A percentile compares a stretch with the other conserved stretches of the same genome.
Conservation (phyloP, 106 monocot genomes). For the Apostasia shenzhenica region DNA sequence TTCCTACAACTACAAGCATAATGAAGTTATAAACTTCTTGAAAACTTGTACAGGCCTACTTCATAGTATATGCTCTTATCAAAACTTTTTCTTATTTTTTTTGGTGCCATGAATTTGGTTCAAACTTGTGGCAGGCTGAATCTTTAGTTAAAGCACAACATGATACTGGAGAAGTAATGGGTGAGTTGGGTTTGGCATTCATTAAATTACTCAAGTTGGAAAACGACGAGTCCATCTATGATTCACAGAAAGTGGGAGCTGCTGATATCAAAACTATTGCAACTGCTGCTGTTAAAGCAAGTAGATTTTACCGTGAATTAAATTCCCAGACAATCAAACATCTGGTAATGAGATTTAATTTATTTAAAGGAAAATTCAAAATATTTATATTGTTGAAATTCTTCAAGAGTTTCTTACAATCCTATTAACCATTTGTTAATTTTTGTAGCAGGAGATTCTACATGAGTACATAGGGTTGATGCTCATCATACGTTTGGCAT, state of each 20-base stretch:
- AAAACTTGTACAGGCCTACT: background rate
- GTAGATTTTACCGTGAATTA: slow-evolving; percentile 77
- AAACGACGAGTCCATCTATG: slow-evolving; percentile 53
- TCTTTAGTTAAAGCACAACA: slow-evolving; percentile 86
- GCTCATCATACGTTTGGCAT: slow-evolving; percentile 72
- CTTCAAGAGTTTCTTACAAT: background rate
- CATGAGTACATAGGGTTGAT: slow-evolving; percentile 89
- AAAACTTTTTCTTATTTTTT: background rate
- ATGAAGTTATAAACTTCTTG: too few species aligned
- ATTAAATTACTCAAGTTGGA: slow-evolving; percentile 89
- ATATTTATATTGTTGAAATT: background rate
- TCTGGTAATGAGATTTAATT: slow-evolving; percentile 44
- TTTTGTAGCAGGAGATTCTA: slow-evolving; percentile 61
- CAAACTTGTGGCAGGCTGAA: slow-evolving; percentile 58
- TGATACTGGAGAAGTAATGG: slow-evolving; percentile 86
- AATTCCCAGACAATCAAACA: slow-evolving; percentile 83
- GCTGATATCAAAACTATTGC: slow-evolving; percentile 58
- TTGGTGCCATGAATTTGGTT: background rate
- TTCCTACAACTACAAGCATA: background rate
- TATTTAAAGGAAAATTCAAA: background rate
- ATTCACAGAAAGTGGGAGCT: slow-evolving; percentile 70
- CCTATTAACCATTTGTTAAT: background rate
- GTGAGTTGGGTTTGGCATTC: slow-evolving; percentile 79
- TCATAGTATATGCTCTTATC: too few species aligned
- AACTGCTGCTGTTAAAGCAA: slow-evolving; percentile 92